Percentiles rank a stretch among this genome's conserved stretches.
These are phyloP conservation scores for Trametes cinnabarina DNA, from an alignment of 768 basidiomycete species.

Conservation along the genomic window DNA sequence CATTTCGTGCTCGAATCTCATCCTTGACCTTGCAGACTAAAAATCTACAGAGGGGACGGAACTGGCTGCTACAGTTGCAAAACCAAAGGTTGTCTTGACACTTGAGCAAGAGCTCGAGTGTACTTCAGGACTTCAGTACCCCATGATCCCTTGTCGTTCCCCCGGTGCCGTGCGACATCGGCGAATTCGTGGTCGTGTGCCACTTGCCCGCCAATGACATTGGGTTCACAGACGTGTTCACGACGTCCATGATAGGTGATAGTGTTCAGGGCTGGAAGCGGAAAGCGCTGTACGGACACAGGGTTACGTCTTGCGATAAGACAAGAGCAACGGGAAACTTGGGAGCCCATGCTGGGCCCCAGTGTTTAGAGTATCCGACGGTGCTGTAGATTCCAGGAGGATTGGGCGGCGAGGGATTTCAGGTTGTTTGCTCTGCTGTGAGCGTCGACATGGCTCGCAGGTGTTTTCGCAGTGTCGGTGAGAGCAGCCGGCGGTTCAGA, in stretches of 20 bases:
- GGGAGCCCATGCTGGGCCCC: too few relatives aligned
- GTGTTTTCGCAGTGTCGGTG: background rate
- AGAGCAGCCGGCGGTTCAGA: background rate
- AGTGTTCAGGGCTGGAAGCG: background rate
- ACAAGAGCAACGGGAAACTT: background rate
- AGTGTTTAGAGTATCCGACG: too few relatives aligned
- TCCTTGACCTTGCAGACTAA: too few relatives aligned
- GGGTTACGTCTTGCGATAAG: conserved; percentile 9
- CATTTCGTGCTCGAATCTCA: too few relatives aligned
- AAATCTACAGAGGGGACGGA: too few relatives aligned
- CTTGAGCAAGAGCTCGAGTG: too few relatives aligned
- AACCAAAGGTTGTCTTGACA: too few relatives aligned
- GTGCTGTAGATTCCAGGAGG: background rate
- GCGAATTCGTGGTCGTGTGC: conserved; percentile 10
- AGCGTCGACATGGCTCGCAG: background rate
- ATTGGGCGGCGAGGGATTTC: background rate
- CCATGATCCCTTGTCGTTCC: background rate
- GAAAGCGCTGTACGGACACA: background rate
- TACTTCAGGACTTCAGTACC: too few relatives aligned
- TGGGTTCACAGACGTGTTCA: background rate
- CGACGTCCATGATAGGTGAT: background rate
- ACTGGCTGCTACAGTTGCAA: too few relatives aligned
- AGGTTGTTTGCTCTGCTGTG: background rate
- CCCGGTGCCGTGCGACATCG: background rate
- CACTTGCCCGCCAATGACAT: background rate